Evolutionary conservation across 345 rosid genomes (phyloP).

Genomic region (Populus simonii): DNA sequence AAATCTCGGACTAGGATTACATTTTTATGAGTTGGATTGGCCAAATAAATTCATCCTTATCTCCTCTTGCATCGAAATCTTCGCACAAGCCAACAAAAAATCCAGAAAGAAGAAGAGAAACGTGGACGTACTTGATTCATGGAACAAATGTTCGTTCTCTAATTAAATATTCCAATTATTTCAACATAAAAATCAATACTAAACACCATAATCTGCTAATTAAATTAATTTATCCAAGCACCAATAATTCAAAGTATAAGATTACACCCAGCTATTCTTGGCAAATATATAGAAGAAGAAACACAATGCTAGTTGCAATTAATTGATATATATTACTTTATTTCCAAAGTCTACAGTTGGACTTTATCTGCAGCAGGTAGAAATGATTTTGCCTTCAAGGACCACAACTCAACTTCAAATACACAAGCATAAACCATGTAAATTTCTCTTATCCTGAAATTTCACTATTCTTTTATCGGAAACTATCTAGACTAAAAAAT

Average conservation of each 20-base stretch:
- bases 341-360: slow-evolving; percentile 12
- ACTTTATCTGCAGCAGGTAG: slow-evolving; percentile 12
- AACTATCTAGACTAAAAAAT: background rate
- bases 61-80: background rate
- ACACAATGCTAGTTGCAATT: background rate
- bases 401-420: background rate
- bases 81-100: background rate
- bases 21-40: slow-evolving; percentile 14
- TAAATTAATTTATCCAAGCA: background rate
- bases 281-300: background rate
- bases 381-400: slow-evolving; percentile 9
- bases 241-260: background rate
- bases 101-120: background rate
- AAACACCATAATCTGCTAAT: background rate
- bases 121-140: background rate
- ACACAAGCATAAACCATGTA: background rate
- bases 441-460: background rate
- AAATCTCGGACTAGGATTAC: background rate
- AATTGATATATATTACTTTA: background rate
- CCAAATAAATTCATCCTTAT: slow-evolving; percentile 9
- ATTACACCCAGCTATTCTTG: background rate
- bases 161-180: background rate
- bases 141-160: background rate
- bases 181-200: background rate
- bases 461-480: background rate